A percentile compares a stretch with the other conserved stretches of the same genome.
Conservation (phyloP, 2,329 filamentous ascomycete genomes). For the Diaporthe sp. region DNA sequence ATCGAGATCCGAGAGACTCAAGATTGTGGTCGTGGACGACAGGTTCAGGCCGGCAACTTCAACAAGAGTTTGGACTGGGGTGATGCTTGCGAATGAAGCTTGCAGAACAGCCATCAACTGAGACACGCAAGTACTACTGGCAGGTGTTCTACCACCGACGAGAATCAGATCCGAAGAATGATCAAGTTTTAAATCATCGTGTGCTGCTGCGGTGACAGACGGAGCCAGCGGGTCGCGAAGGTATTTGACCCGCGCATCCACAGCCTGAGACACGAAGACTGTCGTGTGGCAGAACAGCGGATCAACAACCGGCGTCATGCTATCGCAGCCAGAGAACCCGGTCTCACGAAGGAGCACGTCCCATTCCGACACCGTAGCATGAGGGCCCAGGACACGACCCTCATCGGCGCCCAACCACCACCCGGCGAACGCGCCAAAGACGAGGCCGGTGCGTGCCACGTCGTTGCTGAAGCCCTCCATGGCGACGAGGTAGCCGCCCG, state of each 20-base stretch:
- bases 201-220: not conserved
- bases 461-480: not conserved
- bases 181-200: not conserved
- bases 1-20: slow-evolving; percentile 41
- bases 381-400: not conserved
- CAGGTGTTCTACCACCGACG: not conserved
- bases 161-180: not conserved
- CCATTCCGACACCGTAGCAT: not conserved
- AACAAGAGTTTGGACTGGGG: not conserved
- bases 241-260: slow-evolving; percentile 33
- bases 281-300: slow-evolving; percentile 25
- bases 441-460: not conserved
- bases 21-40: not conserved
- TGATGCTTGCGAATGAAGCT: not conserved
- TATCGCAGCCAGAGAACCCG: slow-evolving; percentile 43
- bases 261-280: slow-evolving; percentile 37
- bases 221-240: slow-evolving; percentile 33
- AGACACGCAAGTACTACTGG: not conserved
- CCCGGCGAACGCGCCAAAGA: not conserved
- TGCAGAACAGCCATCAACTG: not conserved
- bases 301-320: slow-evolving; percentile 25
- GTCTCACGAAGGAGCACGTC: slow-evolving; percentile 34
- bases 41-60: not conserved
- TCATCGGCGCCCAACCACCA: not conserved
- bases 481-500: slow-evolving; percentile 38